Evolutionary conservation across 768 basidiomycete genomes (phyloP).

Genomic region (Asterophora parasitica): DNA sequence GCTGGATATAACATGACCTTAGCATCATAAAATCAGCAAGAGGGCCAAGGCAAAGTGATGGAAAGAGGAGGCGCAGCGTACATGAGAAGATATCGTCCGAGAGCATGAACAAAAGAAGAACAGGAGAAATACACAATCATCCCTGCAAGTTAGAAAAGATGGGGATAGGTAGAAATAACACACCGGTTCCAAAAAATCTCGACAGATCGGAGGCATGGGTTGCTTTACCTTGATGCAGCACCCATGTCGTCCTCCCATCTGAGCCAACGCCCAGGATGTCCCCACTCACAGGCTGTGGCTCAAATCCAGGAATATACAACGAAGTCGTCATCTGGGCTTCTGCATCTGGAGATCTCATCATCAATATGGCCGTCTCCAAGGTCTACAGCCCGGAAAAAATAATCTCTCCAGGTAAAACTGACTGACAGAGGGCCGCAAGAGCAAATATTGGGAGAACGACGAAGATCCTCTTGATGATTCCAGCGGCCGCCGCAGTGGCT

Average conservation of each 20-base stretch:
- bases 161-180: too few relatives aligned
- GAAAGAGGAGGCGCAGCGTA: not conserved
- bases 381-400: too few relatives aligned
- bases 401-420: not conserved
- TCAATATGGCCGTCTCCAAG: too few relatives aligned
- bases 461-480: too few relatives aligned
- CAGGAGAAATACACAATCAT: not conserved
- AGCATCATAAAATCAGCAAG: not conserved
- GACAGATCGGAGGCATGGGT: slow-evolving; percentile 28
- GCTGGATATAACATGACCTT: slow-evolving; percentile 20
- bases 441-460: too few relatives aligned
- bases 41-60: not conserved
- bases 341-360: slow-evolving; percentile 1
- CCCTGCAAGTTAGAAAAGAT: too few relatives aligned
- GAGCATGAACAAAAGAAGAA: not conserved
- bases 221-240: slow-evolving; percentile 25
- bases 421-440: not conserved
- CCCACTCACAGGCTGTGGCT: slow-evolving; percentile 39
- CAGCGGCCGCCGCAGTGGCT: too few relatives aligned
- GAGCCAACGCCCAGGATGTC: slow-evolving; percentile 36
- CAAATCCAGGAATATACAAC: slow-evolving; percentile 42
- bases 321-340: slow-evolving; percentile 30
- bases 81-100: not conserved
- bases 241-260: slow-evolving; percentile 40
- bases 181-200: slow-evolving; percentile 37